These are phyloP conservation scores for Nitzschia palea DNA, from an alignment of 108 stramenopile species.

Conservation along the genomic window DNA sequence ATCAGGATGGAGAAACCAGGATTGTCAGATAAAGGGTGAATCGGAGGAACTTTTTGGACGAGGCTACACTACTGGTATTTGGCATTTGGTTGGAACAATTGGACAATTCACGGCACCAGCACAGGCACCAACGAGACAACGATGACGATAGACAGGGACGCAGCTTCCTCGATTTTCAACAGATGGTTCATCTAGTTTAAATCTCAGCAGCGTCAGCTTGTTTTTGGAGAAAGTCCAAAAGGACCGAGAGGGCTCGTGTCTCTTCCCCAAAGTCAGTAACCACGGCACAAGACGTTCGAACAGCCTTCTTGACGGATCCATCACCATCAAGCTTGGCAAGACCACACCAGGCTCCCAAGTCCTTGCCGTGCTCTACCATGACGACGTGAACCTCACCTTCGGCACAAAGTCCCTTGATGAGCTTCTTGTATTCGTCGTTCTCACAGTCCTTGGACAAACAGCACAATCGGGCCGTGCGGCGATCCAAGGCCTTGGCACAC, in stretches of 20 bases:
- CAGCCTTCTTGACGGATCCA: conserved; percentile 96
- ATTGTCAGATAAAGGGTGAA: too few relatives aligned
- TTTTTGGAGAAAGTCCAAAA: conserved; percentile 97
- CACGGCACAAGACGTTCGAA: conserved; percentile 94
- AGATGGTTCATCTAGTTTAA: conserved; percentile 20
- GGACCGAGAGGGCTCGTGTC: conserved; percentile 91
- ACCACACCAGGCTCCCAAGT: conserved; percentile 98
- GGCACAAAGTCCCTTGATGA: conserved; percentile 97
- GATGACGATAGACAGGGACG: neutral
- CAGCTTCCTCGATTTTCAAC: conserved; percentile 29
- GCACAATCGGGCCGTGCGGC: conserved; percentile 96
- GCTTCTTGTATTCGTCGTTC: conserved; percentile 98
- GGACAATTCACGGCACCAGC: neutral
- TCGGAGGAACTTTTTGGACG: too few relatives aligned
- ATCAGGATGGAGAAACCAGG: too few relatives aligned
- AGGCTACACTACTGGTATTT: too few relatives aligned
- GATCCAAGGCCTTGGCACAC: conserved; percentile 98
- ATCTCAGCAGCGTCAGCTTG: conserved; percentile 74
- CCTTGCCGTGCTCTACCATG: conserved; percentile 95
- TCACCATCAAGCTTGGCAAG: conserved; percentile 97
- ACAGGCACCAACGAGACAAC: neutral
- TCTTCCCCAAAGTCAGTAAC: conserved; percentile 99
- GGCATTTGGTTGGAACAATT: too few relatives aligned
- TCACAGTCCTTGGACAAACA: conserved; percentile 99
- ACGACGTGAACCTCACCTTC: conserved; percentile 97